A percentile compares a stretch with the other conserved stretches of the same genome.
phyloP scores from a whole-genome alignment of 2,329 filamentous ascomycete species.

The Calycina herbarum region DNA sequence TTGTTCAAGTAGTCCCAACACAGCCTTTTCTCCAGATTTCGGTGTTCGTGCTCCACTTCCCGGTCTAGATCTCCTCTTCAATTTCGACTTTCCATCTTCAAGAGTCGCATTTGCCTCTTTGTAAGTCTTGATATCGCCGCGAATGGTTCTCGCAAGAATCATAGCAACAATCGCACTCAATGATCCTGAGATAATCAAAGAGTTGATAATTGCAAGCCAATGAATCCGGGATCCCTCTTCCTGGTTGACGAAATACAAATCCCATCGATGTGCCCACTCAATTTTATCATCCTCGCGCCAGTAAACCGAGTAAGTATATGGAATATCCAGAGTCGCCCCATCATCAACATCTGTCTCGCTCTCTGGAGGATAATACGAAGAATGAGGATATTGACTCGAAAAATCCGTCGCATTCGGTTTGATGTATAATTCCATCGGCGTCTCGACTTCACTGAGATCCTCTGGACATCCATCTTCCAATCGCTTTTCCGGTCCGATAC shows the following conservation, averaged over 20 bases:
- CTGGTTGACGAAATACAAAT: conserved; percentile 86
- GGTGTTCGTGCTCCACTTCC: conserved; percentile 44
- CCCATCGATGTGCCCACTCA: conserved; percentile 84
- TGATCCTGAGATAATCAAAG: conserved; percentile 76
- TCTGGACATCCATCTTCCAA: conserved; percentile 66
- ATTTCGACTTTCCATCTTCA: conserved; percentile 64
- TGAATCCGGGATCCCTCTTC: conserved; percentile 80
- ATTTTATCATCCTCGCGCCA: conserved; percentile 79
- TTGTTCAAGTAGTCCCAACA: conserved; percentile 60
- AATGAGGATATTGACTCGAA: conserved; percentile 54
- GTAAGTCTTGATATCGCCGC: conserved; percentile 74
- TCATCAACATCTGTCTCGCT: conserved; percentile 60
- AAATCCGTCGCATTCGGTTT: conserved; percentile 60
- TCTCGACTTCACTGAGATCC: conserved; percentile 61
- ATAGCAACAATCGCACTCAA: conserved; percentile 78
- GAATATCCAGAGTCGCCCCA: conserved; percentile 67
- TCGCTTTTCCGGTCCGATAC: conserved; percentile 62
- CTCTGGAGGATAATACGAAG: conserved; percentile 57
- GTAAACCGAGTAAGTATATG: conserved; percentile 88
- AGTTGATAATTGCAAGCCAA: conserved; percentile 87
- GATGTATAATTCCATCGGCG: conserved; percentile 69
- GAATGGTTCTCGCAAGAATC: conserved; percentile 76
- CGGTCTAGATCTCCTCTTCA: conserved; percentile 50
- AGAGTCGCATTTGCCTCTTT: conserved; percentile 55
- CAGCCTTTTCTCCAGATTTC: conserved; percentile 51